Base-by-base conservation (phyloP, 345 rosid species). In the Raphanus sativus region DNA sequence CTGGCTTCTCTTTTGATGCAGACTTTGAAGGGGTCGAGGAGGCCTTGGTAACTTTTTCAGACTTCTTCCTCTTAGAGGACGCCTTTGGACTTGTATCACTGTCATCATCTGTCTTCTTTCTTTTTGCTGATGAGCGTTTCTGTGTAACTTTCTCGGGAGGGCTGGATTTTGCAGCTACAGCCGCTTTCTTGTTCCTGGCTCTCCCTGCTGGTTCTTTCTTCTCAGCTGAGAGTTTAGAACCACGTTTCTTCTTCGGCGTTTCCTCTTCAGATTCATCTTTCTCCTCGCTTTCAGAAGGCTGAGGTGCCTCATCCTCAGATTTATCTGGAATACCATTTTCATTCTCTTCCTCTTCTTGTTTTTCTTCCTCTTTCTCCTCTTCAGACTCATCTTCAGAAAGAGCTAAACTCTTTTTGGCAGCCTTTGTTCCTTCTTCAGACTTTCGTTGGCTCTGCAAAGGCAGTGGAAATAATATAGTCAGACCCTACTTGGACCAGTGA, bases 241-340 rank as follows among this genome's bases (percentile, higher is more conserved):
- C 83, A 77, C 32, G 85, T 81, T 87, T 95, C 83, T 67, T 84
- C 81, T 86, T 92, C 56, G 72, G 55, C 15, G 58, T 58, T n/a
- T 92, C 90, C 74, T 89, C 97, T 69, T 89, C 96, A 54, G 79
- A 69, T 74, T 69, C 72, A 63, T 29, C 75, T 64, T 69, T 87
- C 79, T 88, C 96, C 80, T 89, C 93, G 26, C 90, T 91, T 82
- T 89, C 96, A 75, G 90, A 88, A 81, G 87, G 84, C 77, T 87
- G 96, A 5, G 83, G 83, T 13, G 71, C 60, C 65, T 76, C 75
- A 42, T 80, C 82, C 67, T 80, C 79, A 74, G 79, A 80, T 56
- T 74, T 74, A 80, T 80, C 79, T 30, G 78, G 61, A 38, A 69
- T 63, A 4, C 71, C 99, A 86, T 92, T 88, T 82, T 76, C 87